Percentiles rank a stretch among this genome's conserved stretches.
Conservation (phyloP, 768 basidiomycete species). For the Arthromyces matolae region DNA sequence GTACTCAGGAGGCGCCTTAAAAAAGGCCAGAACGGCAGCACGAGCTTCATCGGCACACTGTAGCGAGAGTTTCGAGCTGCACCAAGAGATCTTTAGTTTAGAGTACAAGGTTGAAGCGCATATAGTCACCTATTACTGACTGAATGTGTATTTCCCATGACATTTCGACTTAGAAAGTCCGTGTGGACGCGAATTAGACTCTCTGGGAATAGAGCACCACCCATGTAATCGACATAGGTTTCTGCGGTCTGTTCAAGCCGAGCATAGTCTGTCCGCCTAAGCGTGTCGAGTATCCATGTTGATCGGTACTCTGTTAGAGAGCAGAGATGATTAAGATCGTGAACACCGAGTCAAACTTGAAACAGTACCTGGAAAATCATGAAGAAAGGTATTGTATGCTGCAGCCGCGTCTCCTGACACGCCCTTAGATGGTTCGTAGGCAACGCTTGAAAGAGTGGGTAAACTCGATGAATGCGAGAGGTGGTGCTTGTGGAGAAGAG, state of each 20-base stretch:
- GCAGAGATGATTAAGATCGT: not conserved
- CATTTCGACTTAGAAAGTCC: constrained; percentile 58
- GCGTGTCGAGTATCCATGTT: constrained; percentile 68
- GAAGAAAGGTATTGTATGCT: constrained; percentile 49
- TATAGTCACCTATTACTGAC: constrained; percentile 69
- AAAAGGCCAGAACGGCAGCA: constrained; percentile 69
- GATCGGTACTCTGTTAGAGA: constrained; percentile 53
- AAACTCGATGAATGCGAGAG: constrained; percentile 19
- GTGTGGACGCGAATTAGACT: constrained; percentile 69
- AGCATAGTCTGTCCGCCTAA: constrained; percentile 59
- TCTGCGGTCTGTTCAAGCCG: constrained; percentile 60
- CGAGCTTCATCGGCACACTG: constrained; percentile 67
- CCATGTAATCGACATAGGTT: constrained; percentile 87
- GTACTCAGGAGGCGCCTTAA: constrained; percentile 71
- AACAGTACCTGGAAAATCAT: constrained; percentile 33
- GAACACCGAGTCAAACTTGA: not conserved
- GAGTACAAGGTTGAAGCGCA: constrained; percentile 21
- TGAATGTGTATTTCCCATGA: constrained; percentile 84
- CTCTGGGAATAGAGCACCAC: constrained; percentile 76
- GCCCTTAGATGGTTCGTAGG: constrained; percentile 25
- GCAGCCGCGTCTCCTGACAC: constrained; percentile 33
- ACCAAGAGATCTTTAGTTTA: constrained; percentile 10
- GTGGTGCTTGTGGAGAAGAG: constrained; percentile 20
- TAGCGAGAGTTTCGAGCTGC: constrained; percentile 68
- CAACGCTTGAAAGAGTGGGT: constrained; percentile 17